Evolutionary conservation across 345 rosid species (phyloP), one percentile per base, ranked within the genome.

Genomic region (Acer campestre): DNA sequence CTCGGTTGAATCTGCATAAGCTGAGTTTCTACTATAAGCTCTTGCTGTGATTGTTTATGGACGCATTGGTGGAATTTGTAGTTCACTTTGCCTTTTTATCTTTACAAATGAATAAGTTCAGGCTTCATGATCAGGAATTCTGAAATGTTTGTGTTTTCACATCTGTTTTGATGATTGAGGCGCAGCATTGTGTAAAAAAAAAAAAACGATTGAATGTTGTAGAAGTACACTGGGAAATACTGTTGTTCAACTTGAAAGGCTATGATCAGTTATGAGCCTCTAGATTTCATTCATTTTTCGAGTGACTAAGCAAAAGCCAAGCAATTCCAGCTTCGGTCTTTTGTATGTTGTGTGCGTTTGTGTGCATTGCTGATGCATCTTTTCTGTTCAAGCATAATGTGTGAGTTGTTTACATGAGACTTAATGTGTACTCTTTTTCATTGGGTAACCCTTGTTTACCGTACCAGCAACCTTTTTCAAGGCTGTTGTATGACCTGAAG

Each of bases 1-100:
- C 77, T 75, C 25, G 2, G 23, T 76, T 51, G 64, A 79, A 49
- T 63, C 35, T 23, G 22, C 63, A 75, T 65, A 75, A n/a, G 71
- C 76, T 65, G 53, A 71, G n/a, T 44, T 2, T 67, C 9, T 35
- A 20, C 42, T 27, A 25, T 59, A 56, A 78, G 61, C 55, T 78
- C 40, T 3, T 75, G 68, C 65, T 53, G 51, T 35, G 18, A 35
- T 61, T 75, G 61, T 59, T 59, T 75, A 64, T 78, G 62, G 48
- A 78, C 38, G 18, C 20, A 55, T 42, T 73, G 80, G 25, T 73
- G 67, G 29, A 62, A 61, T 31, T 65, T 63, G 61, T 12, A 23
- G 46, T 62, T 81, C 10, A 14, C 46, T 77, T 74, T 2, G 31
- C 55, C 55, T 25, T 74, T 16, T 64, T 27, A 12, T 64, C 63